Conservation (phyloP, 106 monocot genomes). For the Dioscorea zingiberensis region DNA sequence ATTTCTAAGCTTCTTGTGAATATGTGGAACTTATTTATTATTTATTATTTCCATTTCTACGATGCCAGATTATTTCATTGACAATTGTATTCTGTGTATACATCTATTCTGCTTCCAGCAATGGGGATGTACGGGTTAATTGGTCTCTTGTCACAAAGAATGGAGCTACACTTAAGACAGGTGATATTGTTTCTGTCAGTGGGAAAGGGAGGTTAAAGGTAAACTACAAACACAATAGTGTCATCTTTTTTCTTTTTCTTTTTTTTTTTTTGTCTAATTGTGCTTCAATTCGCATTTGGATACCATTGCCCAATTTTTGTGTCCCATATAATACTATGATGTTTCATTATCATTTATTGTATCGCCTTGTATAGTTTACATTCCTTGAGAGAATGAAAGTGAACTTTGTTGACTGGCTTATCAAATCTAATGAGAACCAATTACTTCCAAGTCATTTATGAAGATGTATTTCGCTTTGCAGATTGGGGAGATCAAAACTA, state of each 20-base stretch:
- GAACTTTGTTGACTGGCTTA: not conserved
- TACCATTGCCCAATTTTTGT: too few species aligned
- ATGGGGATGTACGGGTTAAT: conserved; percentile 86
- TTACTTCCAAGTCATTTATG: not conserved
- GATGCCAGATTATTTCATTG: too few species aligned
- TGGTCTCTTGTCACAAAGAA: conserved; percentile 87
- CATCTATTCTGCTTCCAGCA: conserved; percentile 21
- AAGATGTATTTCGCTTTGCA: conserved; percentile 4
- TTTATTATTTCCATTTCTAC: too few species aligned
- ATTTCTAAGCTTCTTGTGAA: too few species aligned
- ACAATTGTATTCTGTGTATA: too few species aligned
- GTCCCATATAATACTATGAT: not conserved
- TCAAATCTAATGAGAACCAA: not conserved
- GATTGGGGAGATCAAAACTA: conserved; percentile 78
- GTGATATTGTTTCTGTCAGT: conserved; percentile 79
- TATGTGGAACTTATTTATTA: too few species aligned
- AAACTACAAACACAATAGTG: not conserved
- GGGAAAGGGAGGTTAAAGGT: conserved; percentile 87
- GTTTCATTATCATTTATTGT: not conserved
- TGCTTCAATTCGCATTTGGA: not conserved
- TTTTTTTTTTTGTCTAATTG: not conserved
- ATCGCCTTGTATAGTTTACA: not conserved
- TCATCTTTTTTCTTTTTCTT: not conserved
- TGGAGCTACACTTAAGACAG: conserved; percentile 68
- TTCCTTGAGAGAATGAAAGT: not conserved